Percentiles rank a stretch among this genome's conserved stretches.
Conservation (phyloP, 2,329 filamentous ascomycete species). For the Cordyceps javanica region DNA sequence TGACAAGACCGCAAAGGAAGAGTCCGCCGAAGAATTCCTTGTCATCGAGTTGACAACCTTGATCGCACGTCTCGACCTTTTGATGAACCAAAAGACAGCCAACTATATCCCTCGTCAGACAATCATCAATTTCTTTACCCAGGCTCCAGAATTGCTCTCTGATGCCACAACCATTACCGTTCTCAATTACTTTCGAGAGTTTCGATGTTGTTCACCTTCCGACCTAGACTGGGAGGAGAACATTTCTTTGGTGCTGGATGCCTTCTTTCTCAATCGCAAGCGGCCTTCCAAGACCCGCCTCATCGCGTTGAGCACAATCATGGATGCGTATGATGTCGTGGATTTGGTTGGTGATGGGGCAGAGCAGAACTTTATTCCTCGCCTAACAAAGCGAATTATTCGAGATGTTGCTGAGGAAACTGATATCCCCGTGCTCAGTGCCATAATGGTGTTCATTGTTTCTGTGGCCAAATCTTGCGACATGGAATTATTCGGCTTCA, state of each 20-base stretch:
- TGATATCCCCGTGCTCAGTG: slow-evolving; percentile 58
- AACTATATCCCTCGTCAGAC: slow-evolving; percentile 59
- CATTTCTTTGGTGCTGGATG: slow-evolving; percentile 51
- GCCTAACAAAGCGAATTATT: slow-evolving; percentile 56
- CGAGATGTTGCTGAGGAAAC: slow-evolving; percentile 55
- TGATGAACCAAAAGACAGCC: slow-evolving; percentile 36
- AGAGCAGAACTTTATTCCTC: slow-evolving; percentile 49
- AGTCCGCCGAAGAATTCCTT: slow-evolving; percentile 31
- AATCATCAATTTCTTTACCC: slow-evolving; percentile 61
- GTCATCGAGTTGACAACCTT: slow-evolving; percentile 38
- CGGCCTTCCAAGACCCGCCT: slow-evolving; percentile 58
- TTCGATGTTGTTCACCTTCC: slow-evolving; percentile 65
- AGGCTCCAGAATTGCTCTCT: slow-evolving; percentile 55
- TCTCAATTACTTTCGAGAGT: slow-evolving; percentile 61
- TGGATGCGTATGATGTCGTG: slow-evolving; percentile 52
- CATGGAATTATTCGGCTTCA: slow-evolving; percentile 51
- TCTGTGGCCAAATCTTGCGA: slow-evolving; percentile 57
- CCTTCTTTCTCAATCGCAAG: slow-evolving; percentile 56
- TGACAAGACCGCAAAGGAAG: slow-evolving; percentile 22
- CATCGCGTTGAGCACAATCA: slow-evolving; percentile 54
- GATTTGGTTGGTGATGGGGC: slow-evolving; percentile 54
- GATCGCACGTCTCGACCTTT: slow-evolving; percentile 42
- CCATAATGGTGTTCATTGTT: slow-evolving; percentile 58
- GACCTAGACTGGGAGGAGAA: slow-evolving; percentile 63
- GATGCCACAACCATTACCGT: slow-evolving; percentile 59